Base-by-base conservation (phyloP, 2,329 filamentous ascomycete genomes). In the Stachybotrys echinatus region DNA sequence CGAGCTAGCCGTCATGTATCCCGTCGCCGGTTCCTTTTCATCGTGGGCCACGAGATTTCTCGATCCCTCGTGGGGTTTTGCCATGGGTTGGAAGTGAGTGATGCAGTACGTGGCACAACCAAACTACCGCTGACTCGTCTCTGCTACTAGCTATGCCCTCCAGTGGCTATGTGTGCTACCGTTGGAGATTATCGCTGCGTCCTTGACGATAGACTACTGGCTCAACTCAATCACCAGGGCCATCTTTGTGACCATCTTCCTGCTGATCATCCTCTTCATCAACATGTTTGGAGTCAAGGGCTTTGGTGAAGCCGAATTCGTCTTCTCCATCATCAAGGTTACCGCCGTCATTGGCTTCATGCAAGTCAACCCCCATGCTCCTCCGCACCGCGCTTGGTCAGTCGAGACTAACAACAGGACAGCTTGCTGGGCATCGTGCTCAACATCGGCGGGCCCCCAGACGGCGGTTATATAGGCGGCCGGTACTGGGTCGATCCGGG, bases 1-100 rank as follows among this genome's bases (percentile, higher is more conserved):
- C 54, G 92, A 97, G 69, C 81, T 97, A 68, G 89, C 92, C 17
- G 91, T 96, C 18, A 72, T 91, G 12, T 96, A 92, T 59, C 92
- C 92, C 4, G 87, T 96, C 21, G 88, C 92, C 20, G 92, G 92
- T 50, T 95, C 91, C 3, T 97, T 96, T 65, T 89, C 90, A 1
- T 85, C 90, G 7, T 96, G 92, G 71, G 94, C 92, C 18, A 96
- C 90, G 23, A 83, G 92, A 18, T 96, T 97, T 61, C 70, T 97
- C 18, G 91, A 96, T 62, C 92, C 92, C 1, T 92, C 92, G 0
- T 96, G 90, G 90, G 91, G 91, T 0, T 95, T 95, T 63, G 89
- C 90, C 44, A 95, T 96, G 88, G 91, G 90, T 17, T 95, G 90
- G 90, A 95, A 95, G 78, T 88, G 67, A 68, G 82, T 76, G 18